Conservation (phyloP, 805 yeast genomes). For the Pichia nanzhaoensis region DNA sequence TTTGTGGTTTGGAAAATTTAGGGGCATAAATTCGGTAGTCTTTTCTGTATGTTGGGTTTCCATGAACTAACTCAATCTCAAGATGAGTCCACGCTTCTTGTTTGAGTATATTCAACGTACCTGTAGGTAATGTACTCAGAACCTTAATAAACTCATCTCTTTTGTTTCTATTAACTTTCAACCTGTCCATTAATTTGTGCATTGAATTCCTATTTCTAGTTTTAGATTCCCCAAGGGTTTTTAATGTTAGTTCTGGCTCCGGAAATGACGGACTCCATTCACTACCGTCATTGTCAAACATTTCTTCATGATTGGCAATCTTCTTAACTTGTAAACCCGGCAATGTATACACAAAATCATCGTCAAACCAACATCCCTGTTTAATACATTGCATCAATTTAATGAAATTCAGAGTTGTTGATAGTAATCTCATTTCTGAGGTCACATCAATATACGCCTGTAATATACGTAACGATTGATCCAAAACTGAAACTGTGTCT, state of each 20-base stretch:
- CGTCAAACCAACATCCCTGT: conserved; percentile 83
- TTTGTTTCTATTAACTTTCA: conserved; percentile 37
- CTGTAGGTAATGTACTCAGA: conserved; percentile 57
- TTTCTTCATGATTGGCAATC: conserved; percentile 14
- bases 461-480: conserved; percentile 86
- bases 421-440: conserved; percentile 70
- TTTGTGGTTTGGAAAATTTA: conserved; percentile 81
- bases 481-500: conserved; percentile 88
- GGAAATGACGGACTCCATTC: conserved; percentile 27
- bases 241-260: conserved; percentile 26
- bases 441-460: conserved; percentile 91
- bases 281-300: conserved; percentile 31
- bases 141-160: conserved; percentile 45
- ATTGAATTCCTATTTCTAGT: conserved; percentile 27
- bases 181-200: conserved; percentile 29
- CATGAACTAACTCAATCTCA: conserved; percentile 44
- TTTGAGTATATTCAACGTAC: conserved; percentile 33
- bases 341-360: conserved; percentile 52
- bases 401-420: conserved; percentile 56
- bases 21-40: conserved; percentile 72
- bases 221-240: conserved; percentile 37
- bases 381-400: conserved; percentile 78
- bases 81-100: conserved; percentile 35
- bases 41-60: conserved; percentile 40
- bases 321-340: conserved; percentile 39